Conservation (phyloP, 441 rosid species). For the Gossypium davidsonii region DNA sequence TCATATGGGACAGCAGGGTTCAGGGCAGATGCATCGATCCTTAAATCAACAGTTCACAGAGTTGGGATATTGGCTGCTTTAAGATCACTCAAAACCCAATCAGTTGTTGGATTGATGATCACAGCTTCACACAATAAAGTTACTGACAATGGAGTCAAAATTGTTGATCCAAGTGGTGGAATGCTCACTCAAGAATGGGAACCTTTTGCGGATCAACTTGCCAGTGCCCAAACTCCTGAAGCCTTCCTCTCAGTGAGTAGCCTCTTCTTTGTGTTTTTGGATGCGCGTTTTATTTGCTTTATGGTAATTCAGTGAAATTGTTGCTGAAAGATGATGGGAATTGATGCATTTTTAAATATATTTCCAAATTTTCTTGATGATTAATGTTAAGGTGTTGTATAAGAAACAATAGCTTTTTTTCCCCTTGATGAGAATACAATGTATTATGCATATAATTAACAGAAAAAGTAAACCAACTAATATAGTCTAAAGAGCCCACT, state of each 20-base stretch:
- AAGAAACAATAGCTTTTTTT: not conserved
- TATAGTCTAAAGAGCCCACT: not conserved
- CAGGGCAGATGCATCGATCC: slow-evolving; percentile 68
- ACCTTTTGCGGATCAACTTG: slow-evolving; percentile 80
- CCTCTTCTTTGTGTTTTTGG: not conserved
- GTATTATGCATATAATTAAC: not conserved
- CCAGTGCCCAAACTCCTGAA: slow-evolving; percentile 50
- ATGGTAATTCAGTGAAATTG: not conserved
- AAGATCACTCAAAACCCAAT: slow-evolving; percentile 62
- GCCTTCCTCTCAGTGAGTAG: slow-evolving; percentile 44
- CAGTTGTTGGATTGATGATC: slow-evolving; percentile 77
- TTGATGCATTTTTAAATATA: not conserved
- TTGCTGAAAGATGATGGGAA: not conserved
- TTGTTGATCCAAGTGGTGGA: slow-evolving; percentile 76
- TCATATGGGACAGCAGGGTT: slow-evolving; percentile 88
- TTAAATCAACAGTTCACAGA: slow-evolving; percentile 62
- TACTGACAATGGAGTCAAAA: slow-evolving; percentile 79
- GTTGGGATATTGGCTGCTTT: slow-evolving; percentile 79
- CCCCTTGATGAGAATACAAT: not conserved
- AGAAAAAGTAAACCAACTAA: not conserved
- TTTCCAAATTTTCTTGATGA: not conserved
- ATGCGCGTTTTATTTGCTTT: not conserved
- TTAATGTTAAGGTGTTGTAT: not conserved
- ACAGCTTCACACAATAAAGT: slow-evolving; percentile 84
- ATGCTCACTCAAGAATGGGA: slow-evolving; percentile 95